phyloP scores from a whole-genome alignment of 345 rosid genomes.

The Acer yangbiense region DNA sequence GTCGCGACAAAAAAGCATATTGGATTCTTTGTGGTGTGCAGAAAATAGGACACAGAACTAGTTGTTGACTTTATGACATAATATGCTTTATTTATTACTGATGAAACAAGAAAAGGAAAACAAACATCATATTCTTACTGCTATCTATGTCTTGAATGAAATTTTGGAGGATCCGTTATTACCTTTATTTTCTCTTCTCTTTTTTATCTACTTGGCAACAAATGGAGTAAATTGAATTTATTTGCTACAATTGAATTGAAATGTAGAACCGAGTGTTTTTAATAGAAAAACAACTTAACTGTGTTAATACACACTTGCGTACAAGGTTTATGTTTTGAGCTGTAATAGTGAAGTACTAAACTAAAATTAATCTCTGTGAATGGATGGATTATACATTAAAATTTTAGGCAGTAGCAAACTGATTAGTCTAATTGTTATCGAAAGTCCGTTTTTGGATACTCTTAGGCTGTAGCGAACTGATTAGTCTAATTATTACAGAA shows the following conservation, averaged over 20 bases:
- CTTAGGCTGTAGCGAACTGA: not conserved
- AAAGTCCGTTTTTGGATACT: not conserved
- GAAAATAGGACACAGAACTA: not conserved
- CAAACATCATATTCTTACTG: not conserved
- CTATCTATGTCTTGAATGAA: not conserved
- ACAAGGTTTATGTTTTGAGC: not conserved
- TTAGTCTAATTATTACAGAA: not conserved
- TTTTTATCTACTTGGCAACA: not conserved
- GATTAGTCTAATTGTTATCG: not conserved
- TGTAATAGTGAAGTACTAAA: not conserved
- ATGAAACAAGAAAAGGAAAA: not conserved
- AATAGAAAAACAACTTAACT: not conserved
- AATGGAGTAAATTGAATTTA: not conserved
- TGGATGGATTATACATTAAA: not conserved
- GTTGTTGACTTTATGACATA: not conserved
- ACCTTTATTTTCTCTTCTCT: not conserved
- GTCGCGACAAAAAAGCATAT: conserved; percentile 7
- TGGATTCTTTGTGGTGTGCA: not conserved
- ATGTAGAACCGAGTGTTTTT: not conserved
- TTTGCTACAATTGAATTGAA: not conserved
- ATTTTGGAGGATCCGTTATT: not conserved
- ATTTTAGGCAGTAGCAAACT: not conserved
- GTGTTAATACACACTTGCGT: not conserved
- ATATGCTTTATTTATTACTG: not conserved
- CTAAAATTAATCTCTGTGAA: not conserved